Evolutionary conservation across 1,139 yeast species (phyloP), one percentile per base, ranked within the genome.

Genomic region (Geotrichum siamense): DNA sequence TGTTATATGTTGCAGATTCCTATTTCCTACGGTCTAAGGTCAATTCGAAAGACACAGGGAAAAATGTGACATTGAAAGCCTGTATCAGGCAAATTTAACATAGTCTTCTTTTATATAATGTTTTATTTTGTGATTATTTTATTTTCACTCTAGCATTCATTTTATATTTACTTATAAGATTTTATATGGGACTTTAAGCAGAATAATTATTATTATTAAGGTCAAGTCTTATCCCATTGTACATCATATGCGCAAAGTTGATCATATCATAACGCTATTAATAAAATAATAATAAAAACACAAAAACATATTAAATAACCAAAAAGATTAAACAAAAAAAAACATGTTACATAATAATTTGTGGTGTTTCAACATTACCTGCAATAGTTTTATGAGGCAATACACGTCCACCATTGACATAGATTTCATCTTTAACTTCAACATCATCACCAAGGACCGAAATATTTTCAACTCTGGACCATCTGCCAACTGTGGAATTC

Each of bases 401-500:
- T 56, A 93, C 96, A 69, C 93, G 89, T 69, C 97, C 98, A 69
- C 98, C 98, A 69, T 91, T 91, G 59, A 93, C 95, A 76, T 93
- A 93, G 64, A 93, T 78, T 75, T 91, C 99, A 67, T 93, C 96
- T 75, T 89, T 87, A 65, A 93, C 85, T 67, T 89, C 94, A 57
- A 93, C 99, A 58, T 93, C 99, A 69, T 93, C 99, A 72, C 98
- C 99, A 62, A 93, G 79, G 50, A 93, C 98, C 53, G 97, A 85
- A 59, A 81, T 85, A 72, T 96, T 95, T 71, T 91, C 98, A 55
- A 94, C 80, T 76, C 99, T 87, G 54, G 97, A 95, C 99, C 99
- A 91, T 69, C 80, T 81, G 67, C 99, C 99, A 60, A 93, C 89
- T 61, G 89, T 84, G 52, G 96, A 89, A 76, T 87, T 83, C 99